Evolutionary conservation across 495 filamentous ascomycete genomes (phyloP).

Genomic region (Mycothermus thermophilus): DNA sequence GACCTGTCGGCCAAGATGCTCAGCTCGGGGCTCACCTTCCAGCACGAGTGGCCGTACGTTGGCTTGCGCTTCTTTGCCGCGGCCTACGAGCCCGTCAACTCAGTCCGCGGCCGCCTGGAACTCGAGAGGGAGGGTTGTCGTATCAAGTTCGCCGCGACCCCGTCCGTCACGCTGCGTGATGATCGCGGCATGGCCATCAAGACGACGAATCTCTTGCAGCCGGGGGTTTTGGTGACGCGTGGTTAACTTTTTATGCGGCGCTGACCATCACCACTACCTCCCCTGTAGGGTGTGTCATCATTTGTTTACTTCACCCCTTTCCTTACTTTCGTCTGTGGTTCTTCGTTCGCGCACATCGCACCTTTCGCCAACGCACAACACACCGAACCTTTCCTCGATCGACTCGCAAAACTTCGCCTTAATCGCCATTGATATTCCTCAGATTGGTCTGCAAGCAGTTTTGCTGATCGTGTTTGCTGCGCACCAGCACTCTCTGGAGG

Average conservation of each 20-base stretch:
- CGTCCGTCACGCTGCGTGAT: slow-evolving; percentile 18
- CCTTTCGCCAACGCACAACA: too few relatives aligned
- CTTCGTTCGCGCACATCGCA: too few relatives aligned
- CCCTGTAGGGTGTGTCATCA: too few relatives aligned
- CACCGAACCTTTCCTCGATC: too few relatives aligned
- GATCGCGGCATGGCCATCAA: slow-evolving; percentile 14
- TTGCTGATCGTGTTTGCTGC: too few relatives aligned
- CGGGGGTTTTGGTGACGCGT: slow-evolving; percentile 16
- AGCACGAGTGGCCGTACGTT: slow-evolving; percentile 19
- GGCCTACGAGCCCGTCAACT: slow-evolving; percentile 8
- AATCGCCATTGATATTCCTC: too few relatives aligned
- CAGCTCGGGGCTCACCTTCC: slow-evolving; percentile 16
- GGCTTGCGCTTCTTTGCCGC: slow-evolving; percentile 15
- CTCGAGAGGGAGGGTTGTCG: slow-evolving; percentile 11
- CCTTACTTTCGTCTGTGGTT: too few relatives aligned
- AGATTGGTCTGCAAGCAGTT: too few relatives aligned
- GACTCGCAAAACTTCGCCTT: too few relatives aligned
- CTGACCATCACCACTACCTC: too few relatives aligned
- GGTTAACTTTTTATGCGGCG: background rate
- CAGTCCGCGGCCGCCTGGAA: background rate
- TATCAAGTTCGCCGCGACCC: slow-evolving; percentile 24
- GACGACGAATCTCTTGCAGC: slow-evolving; percentile 13
- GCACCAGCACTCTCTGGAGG: too few relatives aligned
- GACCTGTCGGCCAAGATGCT: slow-evolving; percentile 18
- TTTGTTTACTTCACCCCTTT: too few relatives aligned